phyloP scores from a whole-genome alignment of 2,329 filamentous ascomycete genomes.

The Coccinonectria pachysandricola region DNA sequence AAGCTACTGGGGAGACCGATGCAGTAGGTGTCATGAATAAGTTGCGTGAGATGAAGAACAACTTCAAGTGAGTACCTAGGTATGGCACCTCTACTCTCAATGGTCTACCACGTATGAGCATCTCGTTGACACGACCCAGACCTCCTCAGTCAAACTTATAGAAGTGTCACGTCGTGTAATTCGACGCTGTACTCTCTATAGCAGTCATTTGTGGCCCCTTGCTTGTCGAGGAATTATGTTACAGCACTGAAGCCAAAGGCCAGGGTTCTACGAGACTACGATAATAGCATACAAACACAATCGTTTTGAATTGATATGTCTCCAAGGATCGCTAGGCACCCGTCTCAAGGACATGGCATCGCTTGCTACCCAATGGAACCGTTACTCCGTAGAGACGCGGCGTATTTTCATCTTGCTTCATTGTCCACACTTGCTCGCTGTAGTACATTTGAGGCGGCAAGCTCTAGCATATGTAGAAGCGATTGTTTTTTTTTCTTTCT shows the following conservation, averaged over 20 bases:
- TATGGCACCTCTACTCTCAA: neutral
- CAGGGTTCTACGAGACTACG: too few species aligned
- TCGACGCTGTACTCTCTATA: too few species aligned
- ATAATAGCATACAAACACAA: conserved; percentile 3
- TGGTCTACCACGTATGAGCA: neutral
- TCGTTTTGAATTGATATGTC: conserved; percentile 17
- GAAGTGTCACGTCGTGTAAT: too few species aligned
- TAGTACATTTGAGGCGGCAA: conserved; percentile 45
- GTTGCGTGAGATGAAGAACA: conserved; percentile 86
- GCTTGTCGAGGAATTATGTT: too few species aligned
- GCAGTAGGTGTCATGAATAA: conserved; percentile 77
- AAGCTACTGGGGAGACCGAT: conserved; percentile 69
- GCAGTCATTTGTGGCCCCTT: too few species aligned
- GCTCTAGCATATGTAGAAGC: conserved; percentile 59
- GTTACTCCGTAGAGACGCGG: conserved; percentile 12
- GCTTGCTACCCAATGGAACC: conserved; percentile 23
- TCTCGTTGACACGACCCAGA: conserved; percentile 4
- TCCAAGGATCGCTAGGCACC: conserved; percentile 27
- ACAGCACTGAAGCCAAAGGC: too few species aligned
- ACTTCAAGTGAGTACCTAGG: conserved; percentile 46
- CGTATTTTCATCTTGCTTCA: conserved; percentile 50
- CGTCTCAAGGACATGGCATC: conserved; percentile 16
- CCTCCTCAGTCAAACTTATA: conserved; percentile 23
- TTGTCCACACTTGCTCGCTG: conserved; percentile 58
- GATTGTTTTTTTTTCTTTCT: conserved; percentile 5